phyloP scores from a whole-genome alignment of 2,329 filamentous ascomycete species.

The Emergomyces africanus region DNA sequence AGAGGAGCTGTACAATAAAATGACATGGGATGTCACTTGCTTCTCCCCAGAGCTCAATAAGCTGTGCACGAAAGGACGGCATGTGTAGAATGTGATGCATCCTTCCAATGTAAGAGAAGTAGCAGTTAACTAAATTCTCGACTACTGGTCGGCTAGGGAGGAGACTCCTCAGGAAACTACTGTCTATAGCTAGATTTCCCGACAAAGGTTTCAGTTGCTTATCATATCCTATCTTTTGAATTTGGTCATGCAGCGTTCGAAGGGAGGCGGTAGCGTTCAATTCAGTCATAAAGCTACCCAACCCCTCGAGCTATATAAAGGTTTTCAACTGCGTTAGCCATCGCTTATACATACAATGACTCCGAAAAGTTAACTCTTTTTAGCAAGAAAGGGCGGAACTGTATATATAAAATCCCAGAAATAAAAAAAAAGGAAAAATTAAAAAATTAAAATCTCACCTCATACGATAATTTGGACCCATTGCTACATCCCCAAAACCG shows the following conservation, averaged over 20 bases:
- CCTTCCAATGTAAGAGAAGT: constrained; percentile 28
- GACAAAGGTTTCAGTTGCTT: constrained; percentile 17
- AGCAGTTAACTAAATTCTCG: constrained; percentile 26
- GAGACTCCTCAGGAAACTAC: constrained; percentile 18
- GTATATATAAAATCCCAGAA: not conserved
- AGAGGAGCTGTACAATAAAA: constrained; percentile 25
- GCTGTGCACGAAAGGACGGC: constrained; percentile 27
- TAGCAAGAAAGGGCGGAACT: not conserved
- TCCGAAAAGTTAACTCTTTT: not conserved
- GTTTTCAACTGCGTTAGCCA: not conserved
- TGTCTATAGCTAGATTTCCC: constrained; percentile 19
- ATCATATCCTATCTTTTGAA: constrained; percentile 19
- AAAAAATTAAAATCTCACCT: constrained; percentile 16
- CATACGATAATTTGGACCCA: constrained; percentile 25
- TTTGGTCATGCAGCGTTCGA: constrained; percentile 21
- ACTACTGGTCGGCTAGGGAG: constrained; percentile 24
- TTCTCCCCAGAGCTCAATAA: constrained; percentile 24
- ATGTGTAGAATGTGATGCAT: constrained; percentile 29
- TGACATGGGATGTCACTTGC: constrained; percentile 17
- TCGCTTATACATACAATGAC: not conserved
- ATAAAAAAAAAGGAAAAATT: not conserved
- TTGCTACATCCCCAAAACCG: constrained; percentile 30
- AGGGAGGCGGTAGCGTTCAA: constrained; percentile 25
- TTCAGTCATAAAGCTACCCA: constrained; percentile 26
- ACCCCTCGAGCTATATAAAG: constrained; percentile 27